Evolutionary conservation across 495 filamentous ascomycete species (phyloP), one percentile per base, ranked within the genome.

Genomic region (Penicillium waksmanii): DNA sequence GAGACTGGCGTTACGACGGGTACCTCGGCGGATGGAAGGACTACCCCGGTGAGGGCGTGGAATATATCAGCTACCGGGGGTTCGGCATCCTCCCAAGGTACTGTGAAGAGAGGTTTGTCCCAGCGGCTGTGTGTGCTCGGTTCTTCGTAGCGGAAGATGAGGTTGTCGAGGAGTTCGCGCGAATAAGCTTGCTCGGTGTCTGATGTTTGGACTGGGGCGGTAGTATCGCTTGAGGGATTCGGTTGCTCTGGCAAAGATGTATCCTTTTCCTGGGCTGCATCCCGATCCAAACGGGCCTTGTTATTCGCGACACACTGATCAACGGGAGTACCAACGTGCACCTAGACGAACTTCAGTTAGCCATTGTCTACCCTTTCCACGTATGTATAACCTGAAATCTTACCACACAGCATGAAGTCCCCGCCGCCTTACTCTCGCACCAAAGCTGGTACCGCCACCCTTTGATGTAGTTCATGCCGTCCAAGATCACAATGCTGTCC

Each of bases 401-500:
- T 74, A 97, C 82, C 58, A 97, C 89, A 64, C 90, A 96, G 70
- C 83, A 90, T 7, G 89, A 85, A 9, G 93, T 97, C 58, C 87
- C 77, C 31, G 90, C 74, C 23, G 94, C 92, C 72, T 97, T 98
- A 3, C 93, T 87, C 75, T 97, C 95, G 72, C 95, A 97, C 78
- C 87, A 93, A 2, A 98, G 81, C 78, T 98, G 95, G 72, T 98
- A 98, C 43, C 95, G 82, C 81, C 90, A 97, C 21, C 95, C 95
- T 74, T 98, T 98, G 76, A 98, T 98, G 75, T 98, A 98, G 69
- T 98, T 97, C 69, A 93, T 83, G 7, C 89, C 89, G 73, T 97
- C 93, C 7, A 93, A 83, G 47, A 98, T 85, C 57, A 98, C 92
- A 58, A 98, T 87, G 64, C 89, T 91, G 63, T 92, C 87, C 27